Evolutionary conservation across 2,329 filamentous ascomycete species (phyloP), one percentile per base, ranked within the genome.

Genomic region (Colletotrichum sansevieriae): DNA sequence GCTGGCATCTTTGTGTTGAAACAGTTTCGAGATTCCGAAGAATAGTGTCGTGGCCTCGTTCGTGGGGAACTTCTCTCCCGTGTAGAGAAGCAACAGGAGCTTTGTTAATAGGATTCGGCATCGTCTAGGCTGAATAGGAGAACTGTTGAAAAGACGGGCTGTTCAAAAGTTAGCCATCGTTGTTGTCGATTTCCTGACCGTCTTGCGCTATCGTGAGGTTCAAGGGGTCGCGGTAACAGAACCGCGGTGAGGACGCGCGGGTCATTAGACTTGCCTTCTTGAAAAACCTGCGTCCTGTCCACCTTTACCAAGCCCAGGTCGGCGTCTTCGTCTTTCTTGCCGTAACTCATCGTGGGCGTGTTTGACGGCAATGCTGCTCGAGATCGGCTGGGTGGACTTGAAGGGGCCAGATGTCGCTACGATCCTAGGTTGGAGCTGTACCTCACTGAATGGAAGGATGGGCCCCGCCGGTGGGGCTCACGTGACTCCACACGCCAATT

Each of bases 291-390:
- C 65, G 95, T 98, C 78, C 97, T 92, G 85, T 99, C 96, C 77
- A 98, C 94, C 88, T 95, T 97, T 87, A 98, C 92, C 85, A 98
- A 88, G 79, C 92, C 91, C 80, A 91, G 89, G 80, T 98, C 95
- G 79, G 91, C 93, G 86, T 99, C 96, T 88, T 98, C 96, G 83
- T 99, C 95, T 87, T 97, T 98, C 86, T 99, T 99, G 86, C 95
- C 91, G 89, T 96, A 97, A 84, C 92, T 96, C 95, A 97, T 97
- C 78, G 75, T 90, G 84, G 83, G 83, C 82, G 74, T 65, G 49
- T 64, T 73, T 74, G 71, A 72, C 72, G 74, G 72, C 37, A 73
- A 73, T 74, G 49, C 13, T 52, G 73, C 75, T 77, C 74, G 73
- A 75, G 73, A 75, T 75, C 77, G 74, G 74, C 75, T 76, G 75